phyloP scores from a whole-genome alignment of 495 filamentous ascomycete species.

The Aspergillus carlsbadensis region DNA sequence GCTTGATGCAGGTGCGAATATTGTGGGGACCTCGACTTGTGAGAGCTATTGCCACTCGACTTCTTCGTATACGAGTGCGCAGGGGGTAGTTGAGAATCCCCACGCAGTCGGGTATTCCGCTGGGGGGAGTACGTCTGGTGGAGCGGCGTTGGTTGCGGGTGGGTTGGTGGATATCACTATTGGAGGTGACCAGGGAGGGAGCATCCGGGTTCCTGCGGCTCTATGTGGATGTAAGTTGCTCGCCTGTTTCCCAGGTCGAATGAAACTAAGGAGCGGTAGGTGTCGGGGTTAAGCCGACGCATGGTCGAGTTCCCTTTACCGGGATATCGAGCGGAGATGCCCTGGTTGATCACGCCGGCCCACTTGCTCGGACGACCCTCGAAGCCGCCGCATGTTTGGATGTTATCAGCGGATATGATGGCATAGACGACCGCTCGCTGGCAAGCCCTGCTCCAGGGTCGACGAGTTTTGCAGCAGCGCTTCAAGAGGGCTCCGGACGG shows the following conservation, averaged over 20 bases:
- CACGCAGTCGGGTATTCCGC: constrained; percentile 47
- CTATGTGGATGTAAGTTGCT: constrained; percentile 15
- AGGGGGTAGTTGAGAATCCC: constrained; percentile 52
- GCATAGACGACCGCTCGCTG: constrained; percentile 4
- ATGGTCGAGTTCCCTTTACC: constrained; percentile 8
- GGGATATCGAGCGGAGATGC: not conserved
- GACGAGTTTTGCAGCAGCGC: too few species aligned
- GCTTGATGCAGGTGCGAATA: constrained; percentile 43
- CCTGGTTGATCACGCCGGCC: constrained; percentile 4
- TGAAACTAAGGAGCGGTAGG: not conserved
- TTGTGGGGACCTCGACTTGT: constrained; percentile 45
- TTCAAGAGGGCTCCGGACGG: not conserved
- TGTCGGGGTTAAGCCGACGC: constrained; percentile 9
- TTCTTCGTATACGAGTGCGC: constrained; percentile 44
- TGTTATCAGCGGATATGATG: not conserved
- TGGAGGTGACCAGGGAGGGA: constrained; percentile 62
- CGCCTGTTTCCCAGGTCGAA: not conserved
- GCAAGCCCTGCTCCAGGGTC: not conserved
- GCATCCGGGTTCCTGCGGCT: constrained; percentile 54
- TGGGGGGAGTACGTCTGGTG: constrained; percentile 60
- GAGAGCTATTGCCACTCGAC: constrained; percentile 49
- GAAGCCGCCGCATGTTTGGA: constrained; percentile 2
- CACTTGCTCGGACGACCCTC: not conserved
- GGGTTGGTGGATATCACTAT: constrained; percentile 55
- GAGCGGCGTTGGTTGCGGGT: constrained; percentile 50